A percentile compares a stretch with the other conserved stretches of the same genome.
Evolutionary conservation across 2,329 filamentous ascomycete genomes (phyloP).

Genomic region (Paraphoma sp.): DNA sequence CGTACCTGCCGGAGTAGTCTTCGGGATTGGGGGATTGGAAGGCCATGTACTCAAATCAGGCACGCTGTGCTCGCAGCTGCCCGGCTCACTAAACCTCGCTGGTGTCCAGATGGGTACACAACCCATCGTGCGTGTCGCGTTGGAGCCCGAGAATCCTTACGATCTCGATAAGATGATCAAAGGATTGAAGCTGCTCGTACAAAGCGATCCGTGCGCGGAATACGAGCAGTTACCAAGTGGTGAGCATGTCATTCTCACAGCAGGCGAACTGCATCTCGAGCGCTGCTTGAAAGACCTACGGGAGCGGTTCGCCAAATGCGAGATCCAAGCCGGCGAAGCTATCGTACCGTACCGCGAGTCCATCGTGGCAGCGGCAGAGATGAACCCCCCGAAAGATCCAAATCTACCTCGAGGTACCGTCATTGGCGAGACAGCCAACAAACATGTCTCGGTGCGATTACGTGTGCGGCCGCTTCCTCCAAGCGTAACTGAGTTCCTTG

Average conservation of each 20-base stretch:
- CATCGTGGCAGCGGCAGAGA: slow-evolving; percentile 85
- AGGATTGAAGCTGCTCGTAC: slow-evolving; percentile 84
- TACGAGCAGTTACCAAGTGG: slow-evolving; percentile 93
- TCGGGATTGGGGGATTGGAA: slow-evolving; percentile 91
- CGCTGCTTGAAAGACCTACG: slow-evolving; percentile 90
- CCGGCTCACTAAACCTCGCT: slow-evolving; percentile 88
- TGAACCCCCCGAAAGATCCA: slow-evolving; percentile 86
- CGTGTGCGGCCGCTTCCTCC: slow-evolving; percentile 79
- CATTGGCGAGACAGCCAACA: slow-evolving; percentile 78
- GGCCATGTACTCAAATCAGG: slow-evolving; percentile 95
- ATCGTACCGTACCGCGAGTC: slow-evolving; percentile 97
- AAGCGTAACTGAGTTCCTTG: slow-evolving; percentile 82
- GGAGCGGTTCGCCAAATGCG: slow-evolving; percentile 90
- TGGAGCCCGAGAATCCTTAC: slow-evolving; percentile 90
- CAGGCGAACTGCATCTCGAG: slow-evolving; percentile 92
- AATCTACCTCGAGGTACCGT: slow-evolving; percentile 85
- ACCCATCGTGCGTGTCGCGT: slow-evolving; percentile 91
- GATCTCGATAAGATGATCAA: slow-evolving; percentile 95
- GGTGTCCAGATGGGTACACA: slow-evolving; percentile 81
- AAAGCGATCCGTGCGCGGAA: slow-evolving; percentile 93
- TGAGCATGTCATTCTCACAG: slow-evolving; percentile 93
- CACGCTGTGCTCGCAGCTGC: slow-evolving; percentile 85
- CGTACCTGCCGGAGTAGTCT: slow-evolving; percentile 92
- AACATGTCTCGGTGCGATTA: slow-evolving; percentile 80
- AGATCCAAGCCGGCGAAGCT: slow-evolving; percentile 90